A percentile compares a stretch with the other conserved stretches of the same genome.
These are phyloP conservation scores for Populus hybrid DNA, from an alignment of 441 rosid genomes.

Conservation along the genomic window DNA sequence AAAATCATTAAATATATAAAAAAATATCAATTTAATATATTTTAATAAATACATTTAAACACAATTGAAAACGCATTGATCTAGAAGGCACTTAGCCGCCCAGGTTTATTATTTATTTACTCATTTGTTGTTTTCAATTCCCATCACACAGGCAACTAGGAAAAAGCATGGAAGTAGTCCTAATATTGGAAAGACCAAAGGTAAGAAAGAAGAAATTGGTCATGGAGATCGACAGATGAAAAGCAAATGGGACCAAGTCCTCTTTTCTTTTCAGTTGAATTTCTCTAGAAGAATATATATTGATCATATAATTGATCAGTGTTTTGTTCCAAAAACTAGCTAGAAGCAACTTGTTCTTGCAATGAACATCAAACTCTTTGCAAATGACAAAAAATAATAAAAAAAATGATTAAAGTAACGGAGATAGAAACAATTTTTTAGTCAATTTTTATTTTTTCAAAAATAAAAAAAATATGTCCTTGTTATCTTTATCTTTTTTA, in stretches of 20 bases:
- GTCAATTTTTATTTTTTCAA: no score
- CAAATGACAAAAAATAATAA: no score
- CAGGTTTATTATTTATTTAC: not conserved
- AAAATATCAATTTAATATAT: no score
- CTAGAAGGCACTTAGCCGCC: no score
- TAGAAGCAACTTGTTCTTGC: not conserved
- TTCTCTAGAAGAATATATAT: not conserved
- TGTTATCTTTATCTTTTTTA: no score
- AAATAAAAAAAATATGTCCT: no score
- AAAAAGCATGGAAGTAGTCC: not conserved
- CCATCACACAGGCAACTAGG: not conserved
- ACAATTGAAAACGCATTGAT: no score
- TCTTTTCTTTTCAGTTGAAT: not conserved
- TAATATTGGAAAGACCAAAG: constrained; percentile 2
- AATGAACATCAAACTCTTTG: not conserved
- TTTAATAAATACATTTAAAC: no score
- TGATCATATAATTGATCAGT: not conserved
- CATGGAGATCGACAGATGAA: not conserved
- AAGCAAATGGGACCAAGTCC: constrained; percentile 17
- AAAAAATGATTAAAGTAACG: no score
- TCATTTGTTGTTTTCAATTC: not conserved
- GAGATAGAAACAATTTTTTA: no score
- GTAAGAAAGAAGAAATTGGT: constrained; percentile 8
- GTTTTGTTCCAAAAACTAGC: not conserved
- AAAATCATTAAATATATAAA: no score